Evolutionary conservation across 2,329 filamentous ascomycete species (phyloP).

Genomic region (Talaromyces islandicus): DNA sequence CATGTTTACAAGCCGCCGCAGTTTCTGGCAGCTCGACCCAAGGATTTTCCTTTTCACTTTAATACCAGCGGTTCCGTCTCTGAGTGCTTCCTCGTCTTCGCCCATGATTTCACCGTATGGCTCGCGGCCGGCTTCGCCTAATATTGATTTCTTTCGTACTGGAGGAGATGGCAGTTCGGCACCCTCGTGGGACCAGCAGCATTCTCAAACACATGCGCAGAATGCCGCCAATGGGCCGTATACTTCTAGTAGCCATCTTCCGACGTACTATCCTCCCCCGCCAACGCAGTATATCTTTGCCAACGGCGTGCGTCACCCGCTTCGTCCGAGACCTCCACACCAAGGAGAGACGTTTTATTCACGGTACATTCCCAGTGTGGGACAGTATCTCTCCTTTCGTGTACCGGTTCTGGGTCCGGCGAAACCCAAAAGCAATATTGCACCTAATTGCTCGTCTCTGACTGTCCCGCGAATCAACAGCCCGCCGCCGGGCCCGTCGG

Average conservation of each 20-base stretch:
- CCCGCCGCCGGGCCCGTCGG: conserved; percentile 38
- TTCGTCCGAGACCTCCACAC: conserved; percentile 79
- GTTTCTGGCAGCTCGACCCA: conserved; percentile 90
- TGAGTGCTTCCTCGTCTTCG: conserved; percentile 37
- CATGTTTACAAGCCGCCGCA: conserved; percentile 74
- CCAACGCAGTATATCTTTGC: conserved; percentile 77
- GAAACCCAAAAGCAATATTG: conserved; percentile 22
- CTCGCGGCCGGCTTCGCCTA: conserved; percentile 48
- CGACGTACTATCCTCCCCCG: conserved; percentile 82
- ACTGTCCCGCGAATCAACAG: conserved; percentile 29
- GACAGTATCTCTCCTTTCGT: conserved; percentile 83
- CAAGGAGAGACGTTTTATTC: conserved; percentile 91
- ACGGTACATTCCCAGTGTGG: conserved; percentile 73
- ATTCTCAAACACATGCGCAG: conserved; percentile 22
- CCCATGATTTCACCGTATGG: conserved; percentile 41
- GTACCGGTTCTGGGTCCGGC: conserved; percentile 63
- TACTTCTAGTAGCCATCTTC: conserved; percentile 74
- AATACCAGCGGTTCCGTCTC: conserved; percentile 48
- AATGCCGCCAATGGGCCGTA: conserved; percentile 58
- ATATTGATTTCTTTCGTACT: conserved; percentile 22
- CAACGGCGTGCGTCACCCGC: conserved; percentile 72
- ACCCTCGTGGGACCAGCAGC: conserved; percentile 17
- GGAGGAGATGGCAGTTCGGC: conserved; percentile 3
- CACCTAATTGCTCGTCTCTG: conserved; percentile 26
- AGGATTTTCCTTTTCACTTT: conserved; percentile 83